Percentiles rank a stretch among this genome's conserved stretches.
These are phyloP conservation scores for Entoloma clypeatum DNA, from an alignment of 1,284 basidiomycete species.

Conservation along the genomic window DNA sequence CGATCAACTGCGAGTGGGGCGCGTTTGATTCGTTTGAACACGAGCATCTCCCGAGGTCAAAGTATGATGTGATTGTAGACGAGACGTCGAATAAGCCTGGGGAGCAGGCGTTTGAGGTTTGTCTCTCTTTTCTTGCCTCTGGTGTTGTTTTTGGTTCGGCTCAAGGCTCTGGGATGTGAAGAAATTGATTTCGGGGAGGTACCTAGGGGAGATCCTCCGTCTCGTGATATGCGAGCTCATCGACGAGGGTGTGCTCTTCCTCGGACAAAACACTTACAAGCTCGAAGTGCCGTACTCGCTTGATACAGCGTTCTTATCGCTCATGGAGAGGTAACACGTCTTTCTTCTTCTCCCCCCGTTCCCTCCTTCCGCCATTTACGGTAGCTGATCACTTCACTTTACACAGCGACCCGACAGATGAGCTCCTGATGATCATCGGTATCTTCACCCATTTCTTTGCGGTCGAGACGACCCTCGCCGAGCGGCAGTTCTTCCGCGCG, in stretches of 20 bases:
- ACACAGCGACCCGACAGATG: constrained; percentile 97
- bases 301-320: constrained; percentile 94
- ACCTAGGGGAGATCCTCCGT: constrained; percentile 95
- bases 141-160: neutral
- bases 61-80: constrained; percentile 93
- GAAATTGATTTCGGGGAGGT: constrained; percentile 98
- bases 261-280: constrained; percentile 98
- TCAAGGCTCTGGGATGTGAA: constrained; percentile 29
- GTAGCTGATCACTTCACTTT: constrained; percentile 3
- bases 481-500: constrained; percentile 93
- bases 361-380: neutral
- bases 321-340: constrained; percentile 80
- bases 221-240: constrained; percentile 94
- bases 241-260: constrained; percentile 94
- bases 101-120: constrained; percentile 88
- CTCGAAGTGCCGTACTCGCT: constrained; percentile 90
- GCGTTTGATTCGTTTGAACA: constrained; percentile 97
- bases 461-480: constrained; percentile 88
- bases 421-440: constrained; percentile 93
- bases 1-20: constrained; percentile 98
- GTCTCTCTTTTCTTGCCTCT: constrained; percentile 11
- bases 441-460: constrained; percentile 97
- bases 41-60: constrained; percentile 90
- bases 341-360: constrained; percentile 2
- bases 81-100: constrained; percentile 94